Evolutionary conservation across 192 early-diverging fungal species (phyloP).

Genomic region (Mortierella claussenii): DNA sequence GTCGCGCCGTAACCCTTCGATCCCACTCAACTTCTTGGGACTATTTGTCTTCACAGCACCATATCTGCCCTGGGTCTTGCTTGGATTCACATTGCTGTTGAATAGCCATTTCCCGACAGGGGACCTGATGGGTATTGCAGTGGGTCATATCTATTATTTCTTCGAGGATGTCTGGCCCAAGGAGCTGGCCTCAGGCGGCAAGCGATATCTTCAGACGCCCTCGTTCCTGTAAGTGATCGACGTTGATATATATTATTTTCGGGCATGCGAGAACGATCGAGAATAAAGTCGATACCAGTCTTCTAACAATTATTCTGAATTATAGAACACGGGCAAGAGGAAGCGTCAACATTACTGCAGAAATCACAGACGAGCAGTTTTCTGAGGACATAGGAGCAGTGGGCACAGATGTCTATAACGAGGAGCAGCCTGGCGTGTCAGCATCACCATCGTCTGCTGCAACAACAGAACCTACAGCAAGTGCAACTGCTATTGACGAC

Average conservation of each 20-base stretch:
- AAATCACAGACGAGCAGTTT: constrained; percentile 14
- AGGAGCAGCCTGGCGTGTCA: background rate
- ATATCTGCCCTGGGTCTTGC: constrained; percentile 90
- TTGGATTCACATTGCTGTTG: constrained; percentile 88
- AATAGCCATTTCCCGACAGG: constrained; percentile 79
- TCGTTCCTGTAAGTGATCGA: constrained; percentile 64
- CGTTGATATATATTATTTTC: too few species aligned
- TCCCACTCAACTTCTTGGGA: constrained; percentile 90
- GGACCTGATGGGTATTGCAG: constrained; percentile 85
- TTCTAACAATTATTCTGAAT: background rate
- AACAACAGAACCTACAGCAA: constrained; percentile 11
- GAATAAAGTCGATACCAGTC: too few species aligned
- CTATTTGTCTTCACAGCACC: constrained; percentile 93
- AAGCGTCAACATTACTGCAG: constrained; percentile 20
- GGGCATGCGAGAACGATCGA: too few species aligned
- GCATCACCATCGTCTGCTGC: background rate
- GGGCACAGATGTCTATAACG: background rate
- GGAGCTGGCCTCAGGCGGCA: constrained; percentile 67
- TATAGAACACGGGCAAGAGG: constrained; percentile 24
- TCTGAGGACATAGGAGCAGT: background rate
- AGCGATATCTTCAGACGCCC: constrained; percentile 65
- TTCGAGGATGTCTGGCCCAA: constrained; percentile 94
- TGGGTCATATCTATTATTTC: constrained; percentile 96
- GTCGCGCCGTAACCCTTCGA: constrained; percentile 94
- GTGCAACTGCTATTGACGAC: constrained; percentile 11